Evolutionary conservation across 352 stramenopile species (phyloP), one percentile per base, ranked within the genome.

Genomic region (Aphanomyces cochlioides): DNA sequence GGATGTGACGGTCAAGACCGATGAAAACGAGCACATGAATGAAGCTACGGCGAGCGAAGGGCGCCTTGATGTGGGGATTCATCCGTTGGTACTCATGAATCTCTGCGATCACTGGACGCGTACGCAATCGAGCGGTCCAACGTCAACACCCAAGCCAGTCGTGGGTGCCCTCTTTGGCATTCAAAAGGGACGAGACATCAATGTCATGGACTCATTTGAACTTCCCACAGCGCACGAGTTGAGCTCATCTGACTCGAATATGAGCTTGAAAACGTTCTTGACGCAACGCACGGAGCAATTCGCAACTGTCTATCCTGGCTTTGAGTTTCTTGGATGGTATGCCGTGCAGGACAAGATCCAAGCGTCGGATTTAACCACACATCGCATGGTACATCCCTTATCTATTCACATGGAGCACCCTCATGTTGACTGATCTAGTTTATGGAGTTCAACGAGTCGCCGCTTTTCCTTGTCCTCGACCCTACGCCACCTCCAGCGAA

Each of bases 101-200:
- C 90, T 98, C 67, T 90, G 90, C 0, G 95, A 98, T 78, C 95
- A 98, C 78, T 96, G 95, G 74, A 98, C 95, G 60, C 90, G 94
- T 38, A 80, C 88, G 74, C 82, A 87, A 66, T 81, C 80, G 72
- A 81, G 83, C 63, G 61, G 79, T 88, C 37, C 54, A 13, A 17
- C 28, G 34, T 17, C 19, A 37, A n/a, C 7, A 19, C 56, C 63
- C 12, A 75, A 94, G 83, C 75, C 77, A 12, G 78, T 92, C 10
- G 72, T 93, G 3, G 95, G 95, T 73, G 81, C 96, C 38, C 80
- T 98, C 28, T 98, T 98, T 78, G 95, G 95, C 15, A 85, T 92
- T 71, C 90, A 96, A 73, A 88, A 88, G 65, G 85, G 84, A 0
- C 75, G 94, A 34, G 77, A 92, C 17, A 87, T 95, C 28, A 77